Evolutionary conservation across 768 basidiomycete genomes (phyloP).

Genomic region (Antrodiella citrinella): DNA sequence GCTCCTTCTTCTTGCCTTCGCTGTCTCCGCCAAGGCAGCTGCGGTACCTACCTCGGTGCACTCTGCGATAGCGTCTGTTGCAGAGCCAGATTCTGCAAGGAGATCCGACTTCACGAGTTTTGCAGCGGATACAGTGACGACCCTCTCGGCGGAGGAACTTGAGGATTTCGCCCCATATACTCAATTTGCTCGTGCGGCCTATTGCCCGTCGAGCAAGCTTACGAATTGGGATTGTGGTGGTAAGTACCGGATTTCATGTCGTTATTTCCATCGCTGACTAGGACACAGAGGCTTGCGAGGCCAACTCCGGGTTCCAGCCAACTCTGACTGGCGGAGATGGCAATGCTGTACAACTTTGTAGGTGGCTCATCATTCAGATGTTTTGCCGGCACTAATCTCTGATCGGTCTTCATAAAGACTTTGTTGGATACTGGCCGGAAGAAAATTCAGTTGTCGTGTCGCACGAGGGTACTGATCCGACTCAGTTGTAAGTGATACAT

Average conservation of each 20-base stretch:
- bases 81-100: too few relatives aligned
- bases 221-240: slow-evolving; percentile 38
- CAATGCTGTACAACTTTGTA: slow-evolving; percentile 39
- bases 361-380: slow-evolving; percentile 5
- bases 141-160: slow-evolving; percentile 25
- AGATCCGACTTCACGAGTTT: too few relatives aligned
- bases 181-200: slow-evolving; percentile 48
- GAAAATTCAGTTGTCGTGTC: slow-evolving; percentile 48
- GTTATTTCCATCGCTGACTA: not conserved
- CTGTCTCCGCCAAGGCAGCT: not conserved
- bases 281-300: slow-evolving; percentile 31
- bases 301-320: slow-evolving; percentile 32
- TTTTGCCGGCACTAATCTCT: not conserved
- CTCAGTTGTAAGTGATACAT: slow-evolving; percentile 33
- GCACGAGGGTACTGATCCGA: slow-evolving; percentile 56
- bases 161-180: slow-evolving; percentile 36
- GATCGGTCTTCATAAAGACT: slow-evolving; percentile 25
- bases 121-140: slow-evolving; percentile 16
- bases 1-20: not conserved
- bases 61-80: too few relatives aligned
- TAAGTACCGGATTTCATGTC: slow-evolving; percentile 11
- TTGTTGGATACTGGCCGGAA: slow-evolving; percentile 48
- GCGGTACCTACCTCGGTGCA: not conserved
- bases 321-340: slow-evolving; percentile 44
- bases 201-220: slow-evolving; percentile 34